phyloP scores from a whole-genome alignment of 2,329 filamentous ascomycete species.

The Aspergillus tanneri region DNA sequence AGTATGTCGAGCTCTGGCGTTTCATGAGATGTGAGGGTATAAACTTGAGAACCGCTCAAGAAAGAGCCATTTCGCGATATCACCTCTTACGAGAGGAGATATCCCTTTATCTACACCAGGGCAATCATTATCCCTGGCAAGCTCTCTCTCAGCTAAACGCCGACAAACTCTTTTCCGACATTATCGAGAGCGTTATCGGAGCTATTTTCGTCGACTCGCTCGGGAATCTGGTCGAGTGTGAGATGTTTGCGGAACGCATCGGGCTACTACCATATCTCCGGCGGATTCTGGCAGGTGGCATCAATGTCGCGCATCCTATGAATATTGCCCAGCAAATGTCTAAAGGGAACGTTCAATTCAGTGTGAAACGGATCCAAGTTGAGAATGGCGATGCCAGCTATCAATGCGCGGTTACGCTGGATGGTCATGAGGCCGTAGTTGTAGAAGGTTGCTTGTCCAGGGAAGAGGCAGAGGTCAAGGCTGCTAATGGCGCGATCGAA shows the following conservation, averaged over 20 bases:
- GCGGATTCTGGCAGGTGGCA: constrained; percentile 56
- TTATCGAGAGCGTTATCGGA: constrained; percentile 77
- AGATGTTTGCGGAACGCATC: constrained; percentile 58
- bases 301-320: constrained; percentile 63
- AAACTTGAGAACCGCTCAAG: constrained; percentile 16
- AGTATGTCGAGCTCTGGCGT: constrained; percentile 60
- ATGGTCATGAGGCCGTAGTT: constrained; percentile 17
- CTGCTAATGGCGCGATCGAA: constrained; percentile 22
- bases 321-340: constrained; percentile 65
- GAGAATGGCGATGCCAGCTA: constrained; percentile 22
- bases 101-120: constrained; percentile 49
- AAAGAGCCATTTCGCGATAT: constrained; percentile 40
- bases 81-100: constrained; percentile 54
- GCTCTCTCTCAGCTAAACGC: constrained; percentile 63
- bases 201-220: constrained; percentile 78
- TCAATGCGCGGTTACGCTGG: constrained; percentile 18
- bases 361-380: constrained; percentile 13
- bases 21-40: constrained; percentile 57
- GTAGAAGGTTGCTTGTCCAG: constrained; percentile 26
- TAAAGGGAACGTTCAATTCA: constrained; percentile 20
- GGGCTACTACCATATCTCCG: constrained; percentile 66
- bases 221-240: constrained; percentile 61
- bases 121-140: constrained; percentile 71
- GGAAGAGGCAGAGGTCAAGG: constrained; percentile 33
- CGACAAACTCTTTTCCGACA: constrained; percentile 78